Evolutionary conservation across 2,329 filamentous ascomycete species (phyloP).

Genomic region (Graphilbum fragrans): DNA sequence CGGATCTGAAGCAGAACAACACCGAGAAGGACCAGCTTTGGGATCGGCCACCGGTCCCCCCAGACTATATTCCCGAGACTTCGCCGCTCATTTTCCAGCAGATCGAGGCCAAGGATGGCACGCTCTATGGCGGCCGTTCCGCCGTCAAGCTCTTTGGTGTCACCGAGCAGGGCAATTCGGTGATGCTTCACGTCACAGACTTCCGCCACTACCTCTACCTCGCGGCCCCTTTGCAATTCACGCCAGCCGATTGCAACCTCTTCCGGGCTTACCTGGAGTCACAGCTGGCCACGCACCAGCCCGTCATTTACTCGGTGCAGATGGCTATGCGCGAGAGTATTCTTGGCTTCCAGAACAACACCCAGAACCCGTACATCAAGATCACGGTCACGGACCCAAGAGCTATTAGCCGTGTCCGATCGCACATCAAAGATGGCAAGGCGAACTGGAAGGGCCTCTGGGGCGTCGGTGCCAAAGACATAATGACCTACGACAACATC

Average conservation of each 20-base stretch:
- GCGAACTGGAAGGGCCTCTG: constrained; percentile 90
- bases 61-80: constrained; percentile 39
- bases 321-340: constrained; percentile 82
- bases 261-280: constrained; percentile 75
- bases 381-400: constrained; percentile 87
- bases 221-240: constrained; percentile 73
- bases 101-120: constrained; percentile 90
- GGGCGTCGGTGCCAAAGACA: constrained; percentile 52
- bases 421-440: constrained; percentile 58
- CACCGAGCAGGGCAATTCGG: constrained; percentile 72
- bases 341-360: constrained; percentile 88
- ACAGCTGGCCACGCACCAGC: constrained; percentile 55
- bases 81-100: constrained; percentile 83
- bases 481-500: constrained; percentile 91
- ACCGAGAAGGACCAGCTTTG: constrained; percentile 90
- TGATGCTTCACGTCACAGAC: constrained; percentile 86
- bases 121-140: constrained; percentile 59
- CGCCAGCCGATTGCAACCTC: constrained; percentile 60
- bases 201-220: constrained; percentile 97
- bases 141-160: constrained; percentile 91
- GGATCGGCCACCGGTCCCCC: constrained; percentile 47
- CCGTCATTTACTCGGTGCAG: constrained; percentile 66
- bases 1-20: constrained; percentile 72
- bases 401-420: constrained; percentile 64
- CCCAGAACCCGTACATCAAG: constrained; percentile 83